A percentile compares a stretch with the other conserved stretches of the same genome.
phyloP scores from a whole-genome alignment of 345 rosid species.

The Eucalyptus globulus region DNA sequence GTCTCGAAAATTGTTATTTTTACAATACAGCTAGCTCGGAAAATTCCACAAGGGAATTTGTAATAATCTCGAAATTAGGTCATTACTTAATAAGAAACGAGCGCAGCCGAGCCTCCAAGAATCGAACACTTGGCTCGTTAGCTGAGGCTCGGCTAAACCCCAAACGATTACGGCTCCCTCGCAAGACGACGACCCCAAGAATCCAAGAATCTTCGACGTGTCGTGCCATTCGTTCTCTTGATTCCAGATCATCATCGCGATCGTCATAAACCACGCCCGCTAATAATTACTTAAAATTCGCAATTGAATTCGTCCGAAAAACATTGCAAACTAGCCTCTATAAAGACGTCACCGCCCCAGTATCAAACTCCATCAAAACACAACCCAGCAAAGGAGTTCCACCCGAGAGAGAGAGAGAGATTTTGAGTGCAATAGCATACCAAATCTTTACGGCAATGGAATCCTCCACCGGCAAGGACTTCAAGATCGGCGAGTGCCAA shows the following conservation, averaged over 20 bases:
- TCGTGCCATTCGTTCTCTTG: background rate
- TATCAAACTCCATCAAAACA: background rate
- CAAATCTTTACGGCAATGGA: constrained; percentile 7
- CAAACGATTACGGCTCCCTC: background rate
- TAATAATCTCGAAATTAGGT: background rate
- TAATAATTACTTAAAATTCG: background rate
- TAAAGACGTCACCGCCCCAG: background rate
- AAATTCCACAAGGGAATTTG: background rate
- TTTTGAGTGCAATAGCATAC: background rate
- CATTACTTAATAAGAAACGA: background rate
- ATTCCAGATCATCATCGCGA: background rate
- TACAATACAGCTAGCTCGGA: background rate
- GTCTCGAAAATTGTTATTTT: background rate
- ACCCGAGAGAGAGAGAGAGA: background rate
- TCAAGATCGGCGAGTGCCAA: constrained; percentile 41
- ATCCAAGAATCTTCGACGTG: background rate
- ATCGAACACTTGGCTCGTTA: background rate
- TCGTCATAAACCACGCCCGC: background rate
- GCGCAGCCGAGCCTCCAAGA: background rate
- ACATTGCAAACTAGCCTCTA: background rate
- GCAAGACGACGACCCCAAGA: background rate
- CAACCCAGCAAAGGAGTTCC: background rate
- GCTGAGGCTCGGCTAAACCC: background rate
- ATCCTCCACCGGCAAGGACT: constrained; percentile 21
- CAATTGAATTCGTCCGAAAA: background rate